Conservation (phyloP, 192 early-diverging fungal genomes). For the Dispira simplex region DNA sequence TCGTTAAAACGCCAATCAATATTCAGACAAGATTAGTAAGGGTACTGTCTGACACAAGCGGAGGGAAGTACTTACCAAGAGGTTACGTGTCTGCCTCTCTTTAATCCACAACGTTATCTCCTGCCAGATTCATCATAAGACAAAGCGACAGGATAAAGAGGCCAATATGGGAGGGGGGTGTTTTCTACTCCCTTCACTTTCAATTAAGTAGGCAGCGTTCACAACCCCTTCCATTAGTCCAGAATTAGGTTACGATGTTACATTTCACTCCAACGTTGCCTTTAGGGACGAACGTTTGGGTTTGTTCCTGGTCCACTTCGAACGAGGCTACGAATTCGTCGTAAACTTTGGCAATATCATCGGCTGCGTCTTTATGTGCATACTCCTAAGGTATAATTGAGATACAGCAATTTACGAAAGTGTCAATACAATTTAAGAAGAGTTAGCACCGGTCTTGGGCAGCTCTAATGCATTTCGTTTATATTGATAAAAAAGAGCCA, state of each 20-base stretch:
- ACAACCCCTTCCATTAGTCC: not conserved
- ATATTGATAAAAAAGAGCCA: not conserved
- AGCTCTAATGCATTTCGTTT: not conserved
- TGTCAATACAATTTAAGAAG: not conserved
- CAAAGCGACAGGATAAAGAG: not conserved
- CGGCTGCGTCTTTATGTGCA: no score
- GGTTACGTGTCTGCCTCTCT: no score
- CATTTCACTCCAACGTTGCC: conserved; percentile 27
- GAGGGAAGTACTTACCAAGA: no score
- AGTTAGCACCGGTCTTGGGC: not conserved
- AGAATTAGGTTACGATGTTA: conserved; percentile 21
- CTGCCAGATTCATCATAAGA: no score
- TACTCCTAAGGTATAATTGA: no score
- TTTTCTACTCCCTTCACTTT: not conserved
- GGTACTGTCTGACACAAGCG: no score
- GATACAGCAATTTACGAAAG: no score
- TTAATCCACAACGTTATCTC: no score
- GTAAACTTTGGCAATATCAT: conserved; percentile 40
- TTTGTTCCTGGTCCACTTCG: conserved; percentile 16
- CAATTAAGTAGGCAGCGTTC: not conserved
- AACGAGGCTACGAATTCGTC: conserved; percentile 71
- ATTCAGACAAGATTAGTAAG: no score
- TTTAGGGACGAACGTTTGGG: conserved; percentile 17
- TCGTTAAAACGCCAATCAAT: no score
- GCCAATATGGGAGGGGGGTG: not conserved